phyloP scores from a whole-genome alignment of 1,139 yeast species.

The Hansenula lynferdii region DNA sequence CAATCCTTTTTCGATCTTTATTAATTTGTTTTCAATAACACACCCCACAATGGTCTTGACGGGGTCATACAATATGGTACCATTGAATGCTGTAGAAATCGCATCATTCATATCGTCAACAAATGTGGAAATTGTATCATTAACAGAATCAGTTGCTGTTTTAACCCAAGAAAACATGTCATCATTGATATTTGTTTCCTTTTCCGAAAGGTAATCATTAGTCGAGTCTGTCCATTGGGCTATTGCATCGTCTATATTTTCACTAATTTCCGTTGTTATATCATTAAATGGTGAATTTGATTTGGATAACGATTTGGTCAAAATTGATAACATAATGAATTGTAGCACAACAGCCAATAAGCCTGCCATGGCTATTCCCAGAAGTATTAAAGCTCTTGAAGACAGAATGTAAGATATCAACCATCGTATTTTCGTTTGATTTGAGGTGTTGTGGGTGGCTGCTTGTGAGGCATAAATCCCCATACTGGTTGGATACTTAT shows the following conservation, averaged over 20 bases:
- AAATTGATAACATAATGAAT: slow-evolving; percentile 31
- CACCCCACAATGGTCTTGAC: slow-evolving; percentile 70
- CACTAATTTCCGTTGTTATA: slow-evolving; percentile 7
- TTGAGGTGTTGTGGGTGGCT: slow-evolving; percentile 8
- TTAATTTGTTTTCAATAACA: slow-evolving; percentile 68
- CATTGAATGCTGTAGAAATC: slow-evolving; percentile 54
- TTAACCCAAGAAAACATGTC: slow-evolving; percentile 65
- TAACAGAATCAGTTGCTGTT: slow-evolving; percentile 48
- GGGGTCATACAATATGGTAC: slow-evolving; percentile 62
- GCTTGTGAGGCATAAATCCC: slow-evolving; percentile 10
- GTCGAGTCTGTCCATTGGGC: slow-evolving; percentile 47
- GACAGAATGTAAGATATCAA: slow-evolving; percentile 45
- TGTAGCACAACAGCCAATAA: slow-evolving; percentile 44
- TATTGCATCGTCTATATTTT: slow-evolving; percentile 11
- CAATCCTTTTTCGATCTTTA: slow-evolving; percentile 61
- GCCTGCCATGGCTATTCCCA: slow-evolving; percentile 46
- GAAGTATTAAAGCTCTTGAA: slow-evolving; percentile 36
- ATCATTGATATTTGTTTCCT: slow-evolving; percentile 49
- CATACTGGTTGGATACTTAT: slow-evolving; percentile 22
- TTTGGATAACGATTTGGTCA: slow-evolving; percentile 18
- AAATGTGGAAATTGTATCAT: slow-evolving; percentile 48
- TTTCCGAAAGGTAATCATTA: slow-evolving; percentile 38
- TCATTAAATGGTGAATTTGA: slow-evolving; percentile 10
- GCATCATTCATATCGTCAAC: slow-evolving; percentile 47
- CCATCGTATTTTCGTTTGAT: slow-evolving; percentile 36